phyloP scores from a whole-genome alignment of 129 eudicot genomes.

The Apium graveolens region DNA sequence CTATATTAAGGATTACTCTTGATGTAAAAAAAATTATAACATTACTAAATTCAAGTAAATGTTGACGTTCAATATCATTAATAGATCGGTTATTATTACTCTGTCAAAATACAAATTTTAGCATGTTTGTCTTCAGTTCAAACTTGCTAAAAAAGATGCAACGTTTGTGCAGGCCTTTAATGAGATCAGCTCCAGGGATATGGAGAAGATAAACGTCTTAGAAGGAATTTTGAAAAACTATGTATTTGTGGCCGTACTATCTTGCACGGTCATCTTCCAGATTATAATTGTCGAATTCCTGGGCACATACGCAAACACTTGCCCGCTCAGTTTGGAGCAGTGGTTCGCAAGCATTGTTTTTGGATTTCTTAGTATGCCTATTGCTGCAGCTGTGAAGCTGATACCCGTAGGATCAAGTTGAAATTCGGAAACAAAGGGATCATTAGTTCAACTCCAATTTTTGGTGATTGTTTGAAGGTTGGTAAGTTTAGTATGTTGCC shows the following conservation, averaged over 20 bases:
- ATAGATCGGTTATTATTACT: neutral
- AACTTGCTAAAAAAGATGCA: neutral
- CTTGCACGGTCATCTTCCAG: slow-evolving; percentile 64
- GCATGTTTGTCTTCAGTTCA: neutral
- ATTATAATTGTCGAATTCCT: slow-evolving; percentile 59
- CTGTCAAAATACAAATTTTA: neutral
- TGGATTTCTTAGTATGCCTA: slow-evolving; percentile 86
- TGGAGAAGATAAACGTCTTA: slow-evolving; percentile 86
- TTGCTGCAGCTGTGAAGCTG: slow-evolving; percentile 80
- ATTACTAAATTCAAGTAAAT: neutral
- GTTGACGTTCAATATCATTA: neutral
- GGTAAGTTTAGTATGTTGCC: neutral
- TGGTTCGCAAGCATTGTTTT: slow-evolving; percentile 62
- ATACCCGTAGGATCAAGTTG: slow-evolving; percentile 60
- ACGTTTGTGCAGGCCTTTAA: slow-evolving; percentile 57
- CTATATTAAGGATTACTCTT: neutral
- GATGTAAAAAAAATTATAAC: neutral
- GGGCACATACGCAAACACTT: slow-evolving; percentile 84
- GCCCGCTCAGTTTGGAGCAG: slow-evolving; percentile 59
- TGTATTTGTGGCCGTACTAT: slow-evolving; percentile 62
- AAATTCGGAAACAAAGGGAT: neutral
- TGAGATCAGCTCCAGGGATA: slow-evolving; percentile 81
- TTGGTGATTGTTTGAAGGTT: neutral
- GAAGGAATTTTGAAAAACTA: slow-evolving; percentile 73
- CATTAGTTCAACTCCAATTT: neutral